Conservation (phyloP, 805 yeast species). For the Ogataea trehalophila region DNA sequence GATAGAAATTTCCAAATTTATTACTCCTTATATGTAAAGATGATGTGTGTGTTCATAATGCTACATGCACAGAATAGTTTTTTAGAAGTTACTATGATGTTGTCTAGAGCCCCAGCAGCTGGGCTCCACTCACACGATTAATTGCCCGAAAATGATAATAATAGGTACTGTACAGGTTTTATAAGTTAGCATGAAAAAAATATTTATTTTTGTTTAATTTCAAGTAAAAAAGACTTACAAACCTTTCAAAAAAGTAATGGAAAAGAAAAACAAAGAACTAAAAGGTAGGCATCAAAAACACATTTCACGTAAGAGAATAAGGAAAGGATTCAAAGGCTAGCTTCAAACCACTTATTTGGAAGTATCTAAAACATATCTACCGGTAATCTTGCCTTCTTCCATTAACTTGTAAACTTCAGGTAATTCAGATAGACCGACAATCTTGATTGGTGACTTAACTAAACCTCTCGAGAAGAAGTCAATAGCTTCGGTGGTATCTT, state of each 20-base stretch:
- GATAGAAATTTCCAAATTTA: no score
- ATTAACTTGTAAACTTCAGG: constrained; percentile 68
- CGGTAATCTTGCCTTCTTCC: constrained; percentile 83
- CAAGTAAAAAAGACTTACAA: no score
- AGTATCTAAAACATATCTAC: constrained; percentile 86
- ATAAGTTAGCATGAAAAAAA: no score
- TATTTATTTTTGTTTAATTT: no score
- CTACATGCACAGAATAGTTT: no score
- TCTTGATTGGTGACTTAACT: constrained; percentile 60
- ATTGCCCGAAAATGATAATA: no score
- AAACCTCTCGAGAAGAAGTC: constrained; percentile 68
- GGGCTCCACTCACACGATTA: no score
- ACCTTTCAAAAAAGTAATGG: not conserved
- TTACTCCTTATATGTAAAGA: no score
- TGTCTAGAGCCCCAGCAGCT: no score
- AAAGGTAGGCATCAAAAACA: not conserved
- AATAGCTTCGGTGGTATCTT: constrained; percentile 74
- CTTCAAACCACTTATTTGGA: constrained; percentile 49
- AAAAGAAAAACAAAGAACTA: not conserved
- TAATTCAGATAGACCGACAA: constrained; percentile 73
- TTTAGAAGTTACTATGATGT: no score
- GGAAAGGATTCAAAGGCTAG: not conserved
- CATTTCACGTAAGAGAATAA: not conserved
- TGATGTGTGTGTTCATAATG: no score
- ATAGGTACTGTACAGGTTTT: no score